Conservation (phyloP, 1,139 yeast genomes). For the Kodamaea anthophila region DNA sequence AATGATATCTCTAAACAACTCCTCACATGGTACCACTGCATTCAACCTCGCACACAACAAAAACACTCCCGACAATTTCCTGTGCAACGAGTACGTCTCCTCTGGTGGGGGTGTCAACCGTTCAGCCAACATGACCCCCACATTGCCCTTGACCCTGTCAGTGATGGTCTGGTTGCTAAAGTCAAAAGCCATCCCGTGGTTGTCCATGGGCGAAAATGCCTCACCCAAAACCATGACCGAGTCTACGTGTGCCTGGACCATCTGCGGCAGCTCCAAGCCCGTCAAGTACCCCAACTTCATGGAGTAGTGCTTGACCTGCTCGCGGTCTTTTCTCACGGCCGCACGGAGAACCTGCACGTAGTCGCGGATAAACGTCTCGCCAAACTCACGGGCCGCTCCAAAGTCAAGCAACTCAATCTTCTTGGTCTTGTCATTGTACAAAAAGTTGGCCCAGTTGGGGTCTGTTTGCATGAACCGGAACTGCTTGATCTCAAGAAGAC, state of each 20-base stretch:
- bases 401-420: slow-evolving; percentile 85
- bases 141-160: slow-evolving; percentile 81
- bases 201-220: slow-evolving; percentile 63
- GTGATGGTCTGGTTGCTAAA: slow-evolving; percentile 86
- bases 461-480: slow-evolving; percentile 97
- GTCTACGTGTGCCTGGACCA: slow-evolving; percentile 90
- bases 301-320: slow-evolving; percentile 59
- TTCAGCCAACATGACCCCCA: slow-evolving; percentile 83
- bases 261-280: slow-evolving; percentile 79
- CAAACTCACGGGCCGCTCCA: slow-evolving; percentile 87
- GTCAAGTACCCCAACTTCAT: slow-evolving; percentile 80
- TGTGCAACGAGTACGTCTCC: slow-evolving; percentile 90
- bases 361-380: slow-evolving; percentile 58
- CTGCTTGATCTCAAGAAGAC: slow-evolving; percentile 76
- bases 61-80: slow-evolving; percentile 93
- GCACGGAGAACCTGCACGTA: slow-evolving; percentile 73
- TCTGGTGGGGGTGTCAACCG: slow-evolving; percentile 97
- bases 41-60: slow-evolving; percentile 79
- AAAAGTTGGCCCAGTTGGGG: slow-evolving; percentile 98
- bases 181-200: slow-evolving; percentile 50
- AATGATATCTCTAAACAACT: slow-evolving; percentile 68
- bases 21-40: slow-evolving; percentile 78
- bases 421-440: slow-evolving; percentile 60
- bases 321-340: slow-evolving; percentile 66
- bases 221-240: slow-evolving; percentile 89